Conservation (phyloP, 2,329 filamentous ascomycete species). For the Nemania abortiva region DNA sequence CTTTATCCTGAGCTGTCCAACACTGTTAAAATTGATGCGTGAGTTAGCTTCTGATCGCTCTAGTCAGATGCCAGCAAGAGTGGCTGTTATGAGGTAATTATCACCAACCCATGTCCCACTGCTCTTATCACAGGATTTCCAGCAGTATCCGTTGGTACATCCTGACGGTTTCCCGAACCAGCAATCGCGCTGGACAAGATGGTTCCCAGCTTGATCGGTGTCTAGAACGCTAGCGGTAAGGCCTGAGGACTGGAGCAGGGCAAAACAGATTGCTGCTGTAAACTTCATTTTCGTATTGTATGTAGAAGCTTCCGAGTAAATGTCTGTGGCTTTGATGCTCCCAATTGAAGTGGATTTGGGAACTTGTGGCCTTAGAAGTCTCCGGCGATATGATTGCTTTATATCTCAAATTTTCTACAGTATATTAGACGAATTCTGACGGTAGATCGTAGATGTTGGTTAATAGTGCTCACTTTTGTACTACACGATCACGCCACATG, state of each 20-base stretch:
- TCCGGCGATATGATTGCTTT: too few species aligned
- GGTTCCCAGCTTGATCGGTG: neutral
- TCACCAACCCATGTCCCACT: neutral
- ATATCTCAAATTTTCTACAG: too few species aligned
- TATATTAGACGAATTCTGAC: too few species aligned
- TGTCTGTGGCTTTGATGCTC: neutral
- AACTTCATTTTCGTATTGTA: neutral
- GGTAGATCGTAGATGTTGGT: too few species aligned
- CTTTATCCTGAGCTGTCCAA: neutral
- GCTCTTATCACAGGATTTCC: neutral
- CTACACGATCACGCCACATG: too few species aligned
- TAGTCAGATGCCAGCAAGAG: neutral
- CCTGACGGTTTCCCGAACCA: neutral
- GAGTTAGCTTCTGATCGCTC: neutral
- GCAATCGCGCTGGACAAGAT: neutral
- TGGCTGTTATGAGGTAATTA: neutral
- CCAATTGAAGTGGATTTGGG: too few species aligned
- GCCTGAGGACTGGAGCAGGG: neutral
- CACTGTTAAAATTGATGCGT: neutral
- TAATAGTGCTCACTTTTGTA: too few species aligned
- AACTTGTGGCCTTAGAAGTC: too few species aligned
- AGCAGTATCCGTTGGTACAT: neutral
- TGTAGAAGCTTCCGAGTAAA: neutral
- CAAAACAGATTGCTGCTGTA: neutral
- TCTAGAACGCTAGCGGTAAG: neutral